A percentile compares a stretch with the other conserved stretches of the same genome.
Conservation (phyloP, 2,329 filamentous ascomycete species). For the Colletotrichum cordylinicola region DNA sequence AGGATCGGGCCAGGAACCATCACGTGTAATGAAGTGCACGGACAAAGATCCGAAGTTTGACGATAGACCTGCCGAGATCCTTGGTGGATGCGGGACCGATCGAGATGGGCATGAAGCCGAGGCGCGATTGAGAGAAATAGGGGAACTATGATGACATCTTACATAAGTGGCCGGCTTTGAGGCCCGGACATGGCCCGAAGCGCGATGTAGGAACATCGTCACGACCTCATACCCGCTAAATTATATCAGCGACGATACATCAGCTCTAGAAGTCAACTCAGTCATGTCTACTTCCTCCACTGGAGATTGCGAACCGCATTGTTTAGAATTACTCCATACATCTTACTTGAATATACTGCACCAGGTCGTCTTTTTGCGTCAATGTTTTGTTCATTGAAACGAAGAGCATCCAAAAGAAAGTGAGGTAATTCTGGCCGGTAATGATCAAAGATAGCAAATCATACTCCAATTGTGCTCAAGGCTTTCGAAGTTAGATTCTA, state of each 20-base stretch:
- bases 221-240: neutral
- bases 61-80: neutral
- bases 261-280: rapidly evolving
- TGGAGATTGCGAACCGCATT: no score
- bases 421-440: no score
- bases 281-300: no score
- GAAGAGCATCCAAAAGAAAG: no score
- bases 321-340: no score
- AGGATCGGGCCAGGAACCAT: neutral
- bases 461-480: no score
- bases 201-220: no score
- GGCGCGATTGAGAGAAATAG: neutral
- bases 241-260: neutral
- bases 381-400: no score
- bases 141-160: neutral
- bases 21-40: neutral
- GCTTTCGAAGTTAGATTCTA: no score
- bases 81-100: neutral
- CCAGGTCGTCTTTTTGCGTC: no score
- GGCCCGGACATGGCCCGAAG: rapidly evolving
- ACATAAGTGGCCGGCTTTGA: neutral
- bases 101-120: neutral
- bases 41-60: neutral
- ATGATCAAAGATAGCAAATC: no score
- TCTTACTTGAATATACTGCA: no score